Base-by-base conservation (phyloP, 2,329 filamentous ascomycete species). In the Beauveria rudraprayagi region DNA sequence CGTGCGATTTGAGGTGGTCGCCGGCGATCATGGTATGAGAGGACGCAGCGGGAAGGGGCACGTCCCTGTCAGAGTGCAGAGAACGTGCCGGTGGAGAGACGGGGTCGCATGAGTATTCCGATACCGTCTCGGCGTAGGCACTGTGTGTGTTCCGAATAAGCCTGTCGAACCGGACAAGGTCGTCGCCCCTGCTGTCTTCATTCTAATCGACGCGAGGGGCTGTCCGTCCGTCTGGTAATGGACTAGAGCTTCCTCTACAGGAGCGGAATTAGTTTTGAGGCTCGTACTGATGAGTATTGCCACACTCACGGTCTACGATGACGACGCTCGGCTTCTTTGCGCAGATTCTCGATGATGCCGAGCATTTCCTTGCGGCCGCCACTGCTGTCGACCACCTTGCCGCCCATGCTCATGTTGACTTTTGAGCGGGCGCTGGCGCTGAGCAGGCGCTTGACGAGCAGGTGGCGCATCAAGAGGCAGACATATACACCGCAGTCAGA, bases 401-500 rank as follows among this genome's bases (percentile, higher is more conserved):
- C 90, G 5, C 83, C 86, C 83, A 97, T 89, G 70, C 90, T 94
- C 94, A 99, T 97, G 64, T 87, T 92, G 14, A 97, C 89, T 76
- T 96, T 96, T 72, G 93, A 86, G 64, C 85, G 84, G 3, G 89
- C 87, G 70, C 91, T 89, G 9, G 90, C 91, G 66, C 83, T 84
- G 62, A 99, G 77, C 26, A 99, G 79, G 61, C 90, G 81, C 75
- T 92, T 92, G 56, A 97, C 80, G 19, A 99, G 81, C n/a, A 99
- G 77, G 75, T 97, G 90, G 54, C 92, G 86, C 92, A 99, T 99
- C 64, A 93, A 83, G 66, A 97, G 83, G 73, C 94, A 97, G 3
- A 99, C 94, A 72, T 92, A 97, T 1, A 99, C 91, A 19, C 94
- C 94, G 68, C 94, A 99, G 74, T 99, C 94, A 70, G 85, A 86